A percentile compares a stretch with the other conserved stretches of the same genome.
These are phyloP conservation scores for Phytophthora colocasiae DNA, from an alignment of 352 stramenopile species.

Conservation along the genomic window DNA sequence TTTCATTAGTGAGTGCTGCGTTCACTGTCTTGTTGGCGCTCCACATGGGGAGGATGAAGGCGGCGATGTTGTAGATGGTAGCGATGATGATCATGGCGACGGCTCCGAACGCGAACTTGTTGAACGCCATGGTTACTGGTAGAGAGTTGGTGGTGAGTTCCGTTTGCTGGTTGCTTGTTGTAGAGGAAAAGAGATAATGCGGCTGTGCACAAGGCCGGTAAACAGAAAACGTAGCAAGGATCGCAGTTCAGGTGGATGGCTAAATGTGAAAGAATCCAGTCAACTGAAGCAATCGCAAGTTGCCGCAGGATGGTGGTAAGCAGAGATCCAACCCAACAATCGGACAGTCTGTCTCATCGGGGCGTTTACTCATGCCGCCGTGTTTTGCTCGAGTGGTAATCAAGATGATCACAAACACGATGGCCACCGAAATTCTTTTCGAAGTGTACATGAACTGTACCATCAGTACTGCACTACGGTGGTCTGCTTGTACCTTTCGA, in stretches of 20 bases:
- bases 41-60: slow-evolving; percentile 27
- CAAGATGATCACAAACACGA: not conserved
- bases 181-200: too few species aligned
- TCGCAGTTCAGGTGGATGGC: too few species aligned
- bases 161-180: too few species aligned
- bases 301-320: slow-evolving; percentile 15
- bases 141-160: not conserved
- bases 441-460: too few species aligned
- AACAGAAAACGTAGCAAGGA: slow-evolving; percentile 2
- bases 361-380: too few species aligned
- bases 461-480: not conserved
- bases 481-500: not conserved
- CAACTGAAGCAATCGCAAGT: slow-evolving; percentile 5
- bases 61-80: slow-evolving; percentile 26
- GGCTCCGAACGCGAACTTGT: slow-evolving; percentile 26
- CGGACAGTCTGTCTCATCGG: not conserved
- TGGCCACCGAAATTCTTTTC: not conserved
- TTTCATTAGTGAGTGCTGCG: not conserved
- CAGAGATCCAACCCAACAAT: not conserved
- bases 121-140: slow-evolving; percentile 15
- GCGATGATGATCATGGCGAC: slow-evolving; percentile 23
- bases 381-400: not conserved
- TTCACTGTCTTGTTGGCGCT: slow-evolving; percentile 30
- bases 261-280: slow-evolving; percentile 16
- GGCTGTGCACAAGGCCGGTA: too few species aligned